Evolutionary conservation across 2,329 filamentous ascomycete genomes (phyloP).

Genomic region (Hysterium pulicare): DNA sequence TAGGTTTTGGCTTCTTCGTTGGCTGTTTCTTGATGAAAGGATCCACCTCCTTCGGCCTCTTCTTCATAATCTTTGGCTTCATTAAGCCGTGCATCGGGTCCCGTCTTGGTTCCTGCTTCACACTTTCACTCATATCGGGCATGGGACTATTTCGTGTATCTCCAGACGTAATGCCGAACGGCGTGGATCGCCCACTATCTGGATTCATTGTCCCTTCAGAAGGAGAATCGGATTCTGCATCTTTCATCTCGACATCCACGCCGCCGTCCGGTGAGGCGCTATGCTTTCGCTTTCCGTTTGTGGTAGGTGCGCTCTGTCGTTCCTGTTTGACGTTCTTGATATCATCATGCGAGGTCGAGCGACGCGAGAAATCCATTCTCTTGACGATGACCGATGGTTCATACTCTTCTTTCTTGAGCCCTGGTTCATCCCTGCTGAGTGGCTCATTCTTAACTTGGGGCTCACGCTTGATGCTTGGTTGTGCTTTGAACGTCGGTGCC

Average conservation of each 20-base stretch:
- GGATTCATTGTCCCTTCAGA: neutral
- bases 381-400: neutral
- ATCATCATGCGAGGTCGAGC: neutral
- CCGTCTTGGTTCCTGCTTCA: neutral
- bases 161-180: neutral
- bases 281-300: neutral
- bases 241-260: slow-evolving; percentile 13
- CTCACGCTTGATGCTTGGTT: slow-evolving; percentile 1
- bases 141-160: neutral
- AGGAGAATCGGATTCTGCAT: slow-evolving; percentile 5
- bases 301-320: neutral
- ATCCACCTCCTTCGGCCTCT: slow-evolving; percentile 12
- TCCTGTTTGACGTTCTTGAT: neutral
- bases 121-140: neutral
- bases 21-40: slow-evolving; percentile 9
- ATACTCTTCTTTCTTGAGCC: neutral
- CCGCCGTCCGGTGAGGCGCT: neutral
- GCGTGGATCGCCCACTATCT: slow-evolving; percentile 1
- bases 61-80: slow-evolving; percentile 4
- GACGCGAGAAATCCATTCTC: neutral
- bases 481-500: slow-evolving; percentile 15
- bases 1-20: slow-evolving; percentile 6
- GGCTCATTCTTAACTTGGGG: neutral
- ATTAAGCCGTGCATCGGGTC: neutral
- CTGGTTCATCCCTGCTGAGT: neutral